Percentiles rank a stretch among this genome's conserved stretches.
phyloP scores from a whole-genome alignment of 139 green algal species.

The Chlorella vulgaris region DNA sequence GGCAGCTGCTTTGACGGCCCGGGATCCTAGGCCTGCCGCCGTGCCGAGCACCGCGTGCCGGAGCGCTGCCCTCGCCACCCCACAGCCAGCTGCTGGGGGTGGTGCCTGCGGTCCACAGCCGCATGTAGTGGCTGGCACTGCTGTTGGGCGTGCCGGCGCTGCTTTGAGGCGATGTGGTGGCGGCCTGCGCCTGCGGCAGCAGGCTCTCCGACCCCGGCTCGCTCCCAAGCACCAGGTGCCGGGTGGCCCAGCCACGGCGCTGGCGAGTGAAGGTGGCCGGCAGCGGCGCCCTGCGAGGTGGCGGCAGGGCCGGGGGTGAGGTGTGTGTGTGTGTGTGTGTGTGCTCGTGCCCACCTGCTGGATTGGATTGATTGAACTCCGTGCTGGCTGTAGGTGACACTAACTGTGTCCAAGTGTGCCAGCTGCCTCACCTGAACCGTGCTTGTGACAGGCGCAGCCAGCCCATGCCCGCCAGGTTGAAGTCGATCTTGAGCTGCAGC shows the following conservation, averaged over 20 bases:
- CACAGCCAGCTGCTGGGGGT: conserved; percentile 40
- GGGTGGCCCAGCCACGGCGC: conserved; percentile 37
- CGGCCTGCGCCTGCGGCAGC: not conserved
- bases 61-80: not conserved
- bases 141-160: conserved; percentile 1
- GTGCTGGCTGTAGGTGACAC: too few relatives aligned
- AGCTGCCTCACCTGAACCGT: conserved; percentile 31
- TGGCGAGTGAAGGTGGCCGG: conserved; percentile 7
- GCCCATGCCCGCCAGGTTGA: conserved; percentile 93
- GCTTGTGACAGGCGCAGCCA: conserved; percentile 63
- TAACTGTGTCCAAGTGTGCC: too few relatives aligned
- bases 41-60: not conserved
- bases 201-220: conserved; percentile 4
- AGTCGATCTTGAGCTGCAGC: conserved; percentile 95
- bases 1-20: conserved; percentile 70
- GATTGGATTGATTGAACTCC: too few relatives aligned
- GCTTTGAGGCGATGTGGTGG: not conserved
- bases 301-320: not conserved
- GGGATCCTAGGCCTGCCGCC: conserved; percentile 26
- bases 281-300: conserved; percentile 23
- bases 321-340: too few relatives aligned
- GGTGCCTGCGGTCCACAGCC: conserved; percentile 40
- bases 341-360: too few relatives aligned
- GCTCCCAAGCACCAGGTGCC: conserved; percentile 14
- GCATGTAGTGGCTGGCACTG: conserved; percentile 25